A percentile compares a stretch with the other conserved stretches of the same genome.
These are phyloP conservation scores for Cyclocybe cylindracea DNA, from an alignment of 768 basidiomycete species.

Conservation along the genomic window DNA sequence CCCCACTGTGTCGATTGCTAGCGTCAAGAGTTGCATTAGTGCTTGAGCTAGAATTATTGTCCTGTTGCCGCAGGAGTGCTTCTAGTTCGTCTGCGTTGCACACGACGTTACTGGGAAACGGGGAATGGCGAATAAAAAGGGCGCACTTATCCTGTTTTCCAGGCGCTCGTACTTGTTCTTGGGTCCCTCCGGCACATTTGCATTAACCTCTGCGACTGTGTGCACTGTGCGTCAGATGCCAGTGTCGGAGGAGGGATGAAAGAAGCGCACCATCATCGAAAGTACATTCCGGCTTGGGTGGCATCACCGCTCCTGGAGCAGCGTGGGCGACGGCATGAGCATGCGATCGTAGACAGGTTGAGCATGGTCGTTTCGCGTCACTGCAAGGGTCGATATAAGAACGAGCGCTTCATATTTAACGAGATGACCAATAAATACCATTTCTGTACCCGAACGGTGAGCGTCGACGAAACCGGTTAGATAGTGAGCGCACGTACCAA, in stretches of 20 bases:
- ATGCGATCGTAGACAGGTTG: constrained; percentile 77
- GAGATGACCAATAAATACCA: constrained; percentile 41
- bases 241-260: neutral
- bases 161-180: constrained; percentile 64
- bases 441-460: constrained; percentile 44
- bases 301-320: constrained; percentile 52
- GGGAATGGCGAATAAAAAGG: neutral
- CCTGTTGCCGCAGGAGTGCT: constrained; percentile 60
- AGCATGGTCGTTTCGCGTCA: constrained; percentile 76
- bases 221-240: neutral
- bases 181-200: constrained; percentile 46
- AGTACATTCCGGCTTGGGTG: constrained; percentile 68
- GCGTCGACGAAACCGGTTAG: constrained; percentile 3
- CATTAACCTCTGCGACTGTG: constrained; percentile 42
- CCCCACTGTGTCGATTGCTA: neutral
- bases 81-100: constrained; percentile 62
- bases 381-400: constrained; percentile 31
- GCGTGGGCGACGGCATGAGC: constrained; percentile 67
- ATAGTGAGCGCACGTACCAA: constrained; percentile 46
- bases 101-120: neutral
- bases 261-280: constrained; percentile 63
- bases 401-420: neutral
- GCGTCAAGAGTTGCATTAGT: constrained; percentile 4
- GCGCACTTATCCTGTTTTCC: constrained; percentile 69
- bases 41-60: constrained; percentile 26